Percentiles rank a stretch among this genome's conserved stretches.
Evolutionary conservation across 306 rosid genomes (phyloP).

Genomic region (Inga laurina): DNA sequence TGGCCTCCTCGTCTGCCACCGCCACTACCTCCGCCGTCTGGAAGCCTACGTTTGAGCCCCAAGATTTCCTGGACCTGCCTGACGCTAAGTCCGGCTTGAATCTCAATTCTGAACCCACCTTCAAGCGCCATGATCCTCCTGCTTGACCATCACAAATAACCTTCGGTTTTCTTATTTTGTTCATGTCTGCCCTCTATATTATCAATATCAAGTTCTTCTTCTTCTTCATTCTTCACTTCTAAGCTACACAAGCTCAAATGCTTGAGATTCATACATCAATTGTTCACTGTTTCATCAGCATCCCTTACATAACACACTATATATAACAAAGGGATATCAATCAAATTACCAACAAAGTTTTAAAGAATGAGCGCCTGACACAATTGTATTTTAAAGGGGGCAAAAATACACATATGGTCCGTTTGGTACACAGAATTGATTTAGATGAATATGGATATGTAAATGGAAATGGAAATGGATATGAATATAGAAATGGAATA

Average conservation of each 20-base stretch:
- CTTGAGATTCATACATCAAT: neutral
- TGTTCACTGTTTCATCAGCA: neutral
- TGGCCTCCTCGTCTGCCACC: neutral
- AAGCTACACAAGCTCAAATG: too few relatives aligned
- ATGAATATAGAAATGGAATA: too few relatives aligned
- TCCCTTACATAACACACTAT: neutral
- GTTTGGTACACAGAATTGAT: too few relatives aligned
- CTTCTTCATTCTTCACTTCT: neutral
- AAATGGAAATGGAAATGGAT: too few relatives aligned
- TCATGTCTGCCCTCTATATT: neutral
- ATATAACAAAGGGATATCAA: too few relatives aligned
- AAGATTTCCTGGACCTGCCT: neutral
- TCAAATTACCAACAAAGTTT: too few relatives aligned
- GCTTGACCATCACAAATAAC: neutral
- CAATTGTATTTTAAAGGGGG: too few relatives aligned
- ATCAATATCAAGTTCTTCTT: neutral
- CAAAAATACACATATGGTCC: too few relatives aligned
- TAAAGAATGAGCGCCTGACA: too few relatives aligned
- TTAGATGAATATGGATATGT: too few relatives aligned
- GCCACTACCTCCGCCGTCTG: neutral
- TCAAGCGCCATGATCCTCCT: too few relatives aligned
- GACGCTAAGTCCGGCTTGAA: neutral
- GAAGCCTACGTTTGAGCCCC: constrained; percentile 2
- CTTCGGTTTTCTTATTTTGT: neutral
- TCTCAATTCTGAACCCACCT: constrained; percentile 2